Evolutionary conservation across 2,329 filamentous ascomycete genomes (phyloP), one percentile per base, ranked within the genome.

Genomic region (Colletotrichum sp.): DNA sequence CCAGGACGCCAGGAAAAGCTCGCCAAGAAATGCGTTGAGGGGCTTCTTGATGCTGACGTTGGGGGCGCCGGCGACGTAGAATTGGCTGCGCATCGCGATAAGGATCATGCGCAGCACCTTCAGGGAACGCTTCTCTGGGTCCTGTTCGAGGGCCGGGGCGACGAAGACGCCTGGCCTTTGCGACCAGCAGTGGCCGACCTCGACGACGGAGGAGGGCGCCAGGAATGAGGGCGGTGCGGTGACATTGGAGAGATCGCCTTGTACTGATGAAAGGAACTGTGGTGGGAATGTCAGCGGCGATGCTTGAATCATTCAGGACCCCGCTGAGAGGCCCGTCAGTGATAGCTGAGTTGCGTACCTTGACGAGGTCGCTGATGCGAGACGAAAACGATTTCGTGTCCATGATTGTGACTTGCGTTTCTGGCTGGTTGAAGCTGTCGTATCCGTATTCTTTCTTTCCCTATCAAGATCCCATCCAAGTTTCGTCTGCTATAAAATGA

Each of bases 11-110:
- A 90, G 77, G 77, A 89, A 90, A 1, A 89, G 75, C 79, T 90
- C 88, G 18, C 88, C 88, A 0, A 90, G 82, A 66, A 90, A 90
- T 8, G 88, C 88, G 74, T 90, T 90, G 8, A 90, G 84, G 3
- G 88, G 88, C 77, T 90, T 90, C 80, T 88, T 88, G 80, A 89
- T 88, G 76, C 87, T 88, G 43, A 86, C 83, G 34, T 82, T 83
- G 9, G 87, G 86, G 34, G 85, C 84, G 65, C 87, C 87, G 75
- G 79, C 86, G 13, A 89, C 84, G 77, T 89, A 89, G 68, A 89
- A 83, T 66, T 89, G 88, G 69, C 84, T 86, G 34, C 85, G 81
- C 55, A 89, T 84, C 6, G 87, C 86, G 16, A 85, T 84, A 13
- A 90, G 82, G 70, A 89, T 86, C 80, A 88, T 86, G 58, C 86